A percentile compares a stretch with the other conserved stretches of the same genome.
phyloP scores from a whole-genome alignment of 495 filamentous ascomycete genomes.

The Lasiosphaeria hispida region DNA sequence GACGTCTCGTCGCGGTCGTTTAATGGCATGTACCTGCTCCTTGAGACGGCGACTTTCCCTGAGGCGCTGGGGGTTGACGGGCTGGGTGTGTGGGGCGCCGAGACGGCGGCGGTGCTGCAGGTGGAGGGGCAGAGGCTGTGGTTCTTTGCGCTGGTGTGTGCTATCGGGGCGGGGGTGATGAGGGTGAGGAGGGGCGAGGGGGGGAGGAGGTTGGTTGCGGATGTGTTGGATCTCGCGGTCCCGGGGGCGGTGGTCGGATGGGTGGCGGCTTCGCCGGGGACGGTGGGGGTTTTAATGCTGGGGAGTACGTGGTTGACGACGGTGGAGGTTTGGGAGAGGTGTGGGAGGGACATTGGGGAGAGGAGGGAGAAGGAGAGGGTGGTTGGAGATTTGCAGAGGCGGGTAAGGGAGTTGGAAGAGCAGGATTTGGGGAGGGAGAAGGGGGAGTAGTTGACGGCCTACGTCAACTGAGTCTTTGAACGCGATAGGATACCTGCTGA shows the following conservation, averaged over 20 bases:
- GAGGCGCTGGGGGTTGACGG: slow-evolving; percentile 49
- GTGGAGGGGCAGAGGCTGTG: slow-evolving; percentile 64
- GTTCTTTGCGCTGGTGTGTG: slow-evolving; percentile 55
- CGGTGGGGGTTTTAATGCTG: slow-evolving; percentile 53
- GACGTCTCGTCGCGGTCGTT: slow-evolving; percentile 40
- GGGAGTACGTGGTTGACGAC: slow-evolving; percentile 57
- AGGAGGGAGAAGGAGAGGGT: neutral
- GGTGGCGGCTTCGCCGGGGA: slow-evolving; percentile 44
- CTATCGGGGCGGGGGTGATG: slow-evolving; percentile 19
- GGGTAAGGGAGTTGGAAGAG: too few species aligned
- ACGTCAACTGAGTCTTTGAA: too few species aligned
- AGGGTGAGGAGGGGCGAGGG: slow-evolving; percentile 16
- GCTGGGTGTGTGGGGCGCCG: slow-evolving; percentile 36
- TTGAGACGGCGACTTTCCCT: slow-evolving; percentile 42
- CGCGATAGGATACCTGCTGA: too few species aligned
- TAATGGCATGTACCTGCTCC: slow-evolving; percentile 47
- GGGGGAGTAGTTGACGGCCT: too few species aligned
- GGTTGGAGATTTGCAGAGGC: too few species aligned
- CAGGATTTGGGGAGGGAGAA: too few species aligned
- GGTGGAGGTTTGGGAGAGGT: slow-evolving; percentile 57
- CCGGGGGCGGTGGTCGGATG: slow-evolving; percentile 56
- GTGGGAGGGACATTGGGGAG: slow-evolving; percentile 32
- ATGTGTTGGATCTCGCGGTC: slow-evolving; percentile 56
- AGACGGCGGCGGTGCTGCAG: slow-evolving; percentile 22
- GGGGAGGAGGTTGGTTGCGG: slow-evolving; percentile 41